phyloP scores from a whole-genome alignment of 1,139 yeast genomes.

The Yamadazyma trypodendri region DNA sequence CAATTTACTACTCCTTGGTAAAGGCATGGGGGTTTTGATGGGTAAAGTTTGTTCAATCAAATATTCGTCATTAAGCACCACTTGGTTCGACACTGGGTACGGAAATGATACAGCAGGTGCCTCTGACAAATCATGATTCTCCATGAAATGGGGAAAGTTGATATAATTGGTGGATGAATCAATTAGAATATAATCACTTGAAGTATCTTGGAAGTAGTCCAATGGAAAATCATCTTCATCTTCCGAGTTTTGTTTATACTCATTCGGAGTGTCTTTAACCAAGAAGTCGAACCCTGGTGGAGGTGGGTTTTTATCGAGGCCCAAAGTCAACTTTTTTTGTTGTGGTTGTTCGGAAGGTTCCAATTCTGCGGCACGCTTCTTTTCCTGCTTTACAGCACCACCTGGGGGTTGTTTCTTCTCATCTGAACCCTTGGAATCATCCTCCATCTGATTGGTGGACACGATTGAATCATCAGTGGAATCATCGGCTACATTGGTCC shows the following conservation, averaged over 20 bases:
- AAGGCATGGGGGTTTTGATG: conserved; percentile 14
- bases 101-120: conserved; percentile 25
- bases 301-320: conserved; percentile 5
- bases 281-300: conserved; percentile 21
- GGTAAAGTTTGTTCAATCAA: conserved; percentile 51
- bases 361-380: background rate
- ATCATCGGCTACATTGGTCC: conserved; percentile 16
- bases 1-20: conserved; percentile 13
- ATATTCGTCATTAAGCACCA: conserved; percentile 42
- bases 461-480: conserved; percentile 13
- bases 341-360: background rate
- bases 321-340: conserved; percentile 18
- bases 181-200: conserved; percentile 33
- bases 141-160: conserved; percentile 19
- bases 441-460: conserved; percentile 10
- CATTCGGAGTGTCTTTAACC: conserved; percentile 26
- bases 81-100: conserved; percentile 33
- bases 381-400: background rate
- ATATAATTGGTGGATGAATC: conserved; percentile 20
- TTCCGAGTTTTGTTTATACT: conserved; percentile 16
- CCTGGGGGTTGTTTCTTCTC: background rate
- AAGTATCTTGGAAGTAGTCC: conserved; percentile 48
- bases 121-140: conserved; percentile 13
- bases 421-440: conserved; percentile 3
- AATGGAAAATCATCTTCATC: conserved; percentile 68